Evolutionary conservation across 208 protist genomes (phyloP), one percentile per base, ranked within the genome.

Genomic region (Leishmania gerbilli): DNA sequence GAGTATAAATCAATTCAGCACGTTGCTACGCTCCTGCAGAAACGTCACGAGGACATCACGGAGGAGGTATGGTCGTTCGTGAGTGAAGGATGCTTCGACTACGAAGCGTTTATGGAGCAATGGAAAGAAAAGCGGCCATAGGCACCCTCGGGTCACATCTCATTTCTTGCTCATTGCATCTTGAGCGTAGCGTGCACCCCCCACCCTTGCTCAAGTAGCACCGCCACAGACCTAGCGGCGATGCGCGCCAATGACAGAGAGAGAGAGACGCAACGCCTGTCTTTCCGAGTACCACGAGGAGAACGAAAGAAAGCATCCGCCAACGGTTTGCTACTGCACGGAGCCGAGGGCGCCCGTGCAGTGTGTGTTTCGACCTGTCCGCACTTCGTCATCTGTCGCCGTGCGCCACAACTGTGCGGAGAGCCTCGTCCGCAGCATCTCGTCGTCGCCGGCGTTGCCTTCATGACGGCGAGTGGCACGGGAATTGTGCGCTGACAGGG

Each of bases 61-160:
- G 91, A 95, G 13, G 92, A 96, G 74, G 91, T 97, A 58, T 93
- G 88, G 89, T 88, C 92, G 58, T 97, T 97, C 84, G 79, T 97
- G 62, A 94, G 82, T 27, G 89, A 96, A 56, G 92, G 92, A 56
- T 97, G 91, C 88, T 91, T 97, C 64, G 92, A 96, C 79, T 97
- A 97, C 71, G 71, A 79, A 1, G 86, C 86, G 0, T 97, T 97
- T 87, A 77, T 89, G 15, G 84, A 91, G 53, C 74, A 89, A 27
- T 97, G 94, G 94, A 77, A 76, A 47, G 34, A 74, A 19, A 34
- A 79, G 15, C 74, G 80, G 21, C 89, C 86, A 3, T 92, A 87
- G 74, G 51, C 17, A 24, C 1, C 49, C 1, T 31, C 19, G 13
- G 31, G 1, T 76, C 51, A 15, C 51, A 21, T 7, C 17, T 27